A percentile compares a stretch with the other conserved stretches of the same genome.
phyloP scores from a whole-genome alignment of 2,329 filamentous ascomycete species.

The Emergomyces orientalis region DNA sequence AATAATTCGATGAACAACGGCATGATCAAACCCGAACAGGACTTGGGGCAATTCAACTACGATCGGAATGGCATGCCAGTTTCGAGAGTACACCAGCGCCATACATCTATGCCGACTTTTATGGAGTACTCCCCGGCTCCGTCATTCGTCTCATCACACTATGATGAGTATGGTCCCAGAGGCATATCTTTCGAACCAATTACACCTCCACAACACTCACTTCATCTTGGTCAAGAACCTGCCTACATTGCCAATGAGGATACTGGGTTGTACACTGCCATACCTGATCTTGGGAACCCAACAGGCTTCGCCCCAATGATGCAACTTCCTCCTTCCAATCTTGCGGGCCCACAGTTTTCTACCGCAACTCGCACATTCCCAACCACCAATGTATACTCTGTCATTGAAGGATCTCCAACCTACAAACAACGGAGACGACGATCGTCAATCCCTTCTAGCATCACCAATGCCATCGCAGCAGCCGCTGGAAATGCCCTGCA shows the following conservation, averaged over 20 bases:
- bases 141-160: constrained; percentile 97
- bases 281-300: constrained; percentile 71
- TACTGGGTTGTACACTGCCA: constrained; percentile 88
- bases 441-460: constrained; percentile 79
- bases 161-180: constrained; percentile 94
- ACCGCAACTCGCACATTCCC: constrained; percentile 59
- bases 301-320: constrained; percentile 79
- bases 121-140: constrained; percentile 97
- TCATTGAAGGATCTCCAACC: constrained; percentile 94
- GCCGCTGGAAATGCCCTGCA: constrained; percentile 43
- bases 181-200: constrained; percentile 95
- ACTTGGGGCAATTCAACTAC: constrained; percentile 72
- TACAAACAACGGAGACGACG: constrained; percentile 95
- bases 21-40: constrained; percentile 78
- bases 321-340: constrained; percentile 76
- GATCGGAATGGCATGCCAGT: constrained; percentile 86
- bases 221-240: constrained; percentile 74
- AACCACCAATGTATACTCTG: constrained; percentile 77
- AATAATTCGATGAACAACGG: constrained; percentile 63
- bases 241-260: constrained; percentile 98
- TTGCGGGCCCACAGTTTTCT: constrained; percentile 70
- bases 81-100: constrained; percentile 73
- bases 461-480: constrained; percentile 59
- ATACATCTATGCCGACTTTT: constrained; percentile 97
- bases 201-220: constrained; percentile 83